Evolutionary conservation across 23 red algal species (phyloP).

Genomic region (Cyanidioschyzon merolae): DNA sequence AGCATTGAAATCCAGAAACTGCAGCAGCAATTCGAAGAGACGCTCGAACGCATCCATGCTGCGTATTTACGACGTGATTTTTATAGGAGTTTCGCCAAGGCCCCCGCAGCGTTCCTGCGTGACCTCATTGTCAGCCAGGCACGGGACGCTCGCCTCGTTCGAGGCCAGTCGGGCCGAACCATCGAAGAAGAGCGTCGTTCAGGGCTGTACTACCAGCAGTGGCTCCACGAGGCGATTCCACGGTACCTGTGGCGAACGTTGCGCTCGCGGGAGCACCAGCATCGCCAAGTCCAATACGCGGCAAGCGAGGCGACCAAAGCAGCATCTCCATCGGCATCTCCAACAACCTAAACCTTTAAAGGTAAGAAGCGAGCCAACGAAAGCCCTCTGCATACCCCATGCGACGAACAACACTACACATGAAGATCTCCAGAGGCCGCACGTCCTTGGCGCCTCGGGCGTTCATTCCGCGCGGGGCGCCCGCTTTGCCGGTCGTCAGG

Average conservation of each 20-base stretch:
- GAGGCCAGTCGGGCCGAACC: conserved; percentile 48
- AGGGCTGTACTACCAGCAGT: conserved; percentile 74
- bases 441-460: conserved; percentile 44
- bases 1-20: background rate
- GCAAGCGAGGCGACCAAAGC: background rate
- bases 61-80: conserved; percentile 44
- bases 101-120: conserved; percentile 66
- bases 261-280: background rate
- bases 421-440: conserved; percentile 95
- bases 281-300: background rate
- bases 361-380: conserved; percentile 48
- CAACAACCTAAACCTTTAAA: background rate
- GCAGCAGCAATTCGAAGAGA: conserved; percentile 12
- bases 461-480: background rate
- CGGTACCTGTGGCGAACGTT: conserved; percentile 68
- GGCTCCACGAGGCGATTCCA: conserved; percentile 84
- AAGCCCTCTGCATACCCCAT: conserved; percentile 97
- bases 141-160: conserved; percentile 50
- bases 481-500: conserved; percentile 80
- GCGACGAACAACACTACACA: conserved; percentile 77
- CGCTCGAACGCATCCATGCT: conserved; percentile 14
- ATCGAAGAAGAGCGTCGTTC: conserved; percentile 78
- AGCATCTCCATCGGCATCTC: background rate
- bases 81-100: conserved; percentile 49
- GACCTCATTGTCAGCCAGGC: conserved; percentile 82